These are phyloP conservation scores for Cadophora malorum DNA, from an alignment of 2,329 filamentous ascomycete genomes.

Conservation along the genomic window DNA sequence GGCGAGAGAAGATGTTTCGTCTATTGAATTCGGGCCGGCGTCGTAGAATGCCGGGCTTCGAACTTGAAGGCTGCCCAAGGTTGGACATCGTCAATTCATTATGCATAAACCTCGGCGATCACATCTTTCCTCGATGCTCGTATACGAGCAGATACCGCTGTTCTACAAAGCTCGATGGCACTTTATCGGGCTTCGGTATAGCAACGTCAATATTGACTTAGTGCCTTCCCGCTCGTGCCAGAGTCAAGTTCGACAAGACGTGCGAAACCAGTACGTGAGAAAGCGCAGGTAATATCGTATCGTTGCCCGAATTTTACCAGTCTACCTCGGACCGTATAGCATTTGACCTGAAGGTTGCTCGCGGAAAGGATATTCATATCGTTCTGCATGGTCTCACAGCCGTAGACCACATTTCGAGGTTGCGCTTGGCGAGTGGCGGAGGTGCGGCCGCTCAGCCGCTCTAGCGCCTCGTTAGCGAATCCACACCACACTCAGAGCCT, in stretches of 20 bases:
- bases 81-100: neutral
- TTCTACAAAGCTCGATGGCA: neutral
- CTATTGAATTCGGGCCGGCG: neutral
- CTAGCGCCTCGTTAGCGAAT: constrained; percentile 1
- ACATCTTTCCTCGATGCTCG: neutral
- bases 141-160: neutral
- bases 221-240: neutral
- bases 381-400: too few relatives aligned
- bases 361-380: too few relatives aligned
- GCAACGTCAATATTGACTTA: neutral
- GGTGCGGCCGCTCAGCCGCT: neutral
- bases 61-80: neutral
- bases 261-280: neutral
- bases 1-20: neutral
- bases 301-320: neutral
- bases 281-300: neutral
- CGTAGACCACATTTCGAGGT: neutral
- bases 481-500: constrained; percentile 4
- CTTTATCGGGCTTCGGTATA: neutral
- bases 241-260: neutral
- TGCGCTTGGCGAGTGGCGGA: neutral
- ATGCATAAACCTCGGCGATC: neutral
- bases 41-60: neutral
- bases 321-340: too few relatives aligned
- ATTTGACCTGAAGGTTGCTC: too few relatives aligned